Base-by-base conservation (phyloP, 345 rosid species). In the Eucalyptus camaldulensis region DNA sequence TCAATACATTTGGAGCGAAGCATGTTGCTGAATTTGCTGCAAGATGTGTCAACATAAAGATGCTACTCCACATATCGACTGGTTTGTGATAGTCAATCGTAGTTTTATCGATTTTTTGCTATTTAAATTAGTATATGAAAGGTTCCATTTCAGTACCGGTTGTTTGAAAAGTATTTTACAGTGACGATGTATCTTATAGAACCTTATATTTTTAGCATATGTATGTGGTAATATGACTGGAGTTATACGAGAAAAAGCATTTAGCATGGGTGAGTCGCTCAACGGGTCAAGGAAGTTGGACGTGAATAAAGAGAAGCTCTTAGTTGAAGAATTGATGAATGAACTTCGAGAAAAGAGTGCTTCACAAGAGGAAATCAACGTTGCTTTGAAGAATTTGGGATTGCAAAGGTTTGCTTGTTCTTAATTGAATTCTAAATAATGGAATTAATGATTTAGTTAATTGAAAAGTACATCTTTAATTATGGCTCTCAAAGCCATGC, bases 1-100 rank as follows among this genome's bases (percentile, higher is more conserved):
- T 95, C 85, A 95, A 96, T 88, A 93, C 98, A 49, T 72, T 95
- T 87, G 97, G 98, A 86, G 94, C 95, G 14, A 93, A 90, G 86
- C 87, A 95, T 89, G 94, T 95, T 40, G 85, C 91, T 19, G 90
- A 91, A 89, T 96, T 96, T 86, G 95, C 95, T 86, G 93, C 91
- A 87, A 93, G 92, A 87, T 96, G 97, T 90, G 88, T 60, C 16
- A 94, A 91, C 67, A 88, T 93, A 29, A 93, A 90, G 87, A 89
- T 93, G 15, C 89, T 96, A 81, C 93, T 94, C 86, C 98, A 91
- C 37, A 88, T 92, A 6, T 93, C 95, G 25, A 92, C 95, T 4
- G 94, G 95, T 91, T 37, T 80, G 83, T 87, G 53, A 9, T 37
- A 6, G 25, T 76, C 45, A 24, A 76, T 76, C 43, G 15, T 10